Percentiles rank a stretch among this genome's conserved stretches.
Conservation (phyloP, 2,329 filamentous ascomycete species). For the Phialophora verrucosa region DNA sequence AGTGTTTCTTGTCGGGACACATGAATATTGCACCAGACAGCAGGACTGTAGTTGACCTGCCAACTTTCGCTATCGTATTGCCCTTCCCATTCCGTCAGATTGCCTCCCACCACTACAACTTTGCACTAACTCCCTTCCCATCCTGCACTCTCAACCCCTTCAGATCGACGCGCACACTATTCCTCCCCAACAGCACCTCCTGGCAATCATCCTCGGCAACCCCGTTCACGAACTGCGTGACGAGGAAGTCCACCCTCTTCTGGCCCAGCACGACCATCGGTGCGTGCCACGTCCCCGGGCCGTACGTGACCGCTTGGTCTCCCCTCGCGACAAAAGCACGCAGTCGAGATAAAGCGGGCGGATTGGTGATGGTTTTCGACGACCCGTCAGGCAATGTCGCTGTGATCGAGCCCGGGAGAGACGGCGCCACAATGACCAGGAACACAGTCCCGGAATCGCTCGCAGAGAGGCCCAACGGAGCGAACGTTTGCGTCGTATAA, state of each 20-base stretch:
- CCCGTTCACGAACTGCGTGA: conserved; percentile 87
- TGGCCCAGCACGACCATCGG: conserved; percentile 88
- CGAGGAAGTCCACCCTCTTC: conserved; percentile 78
- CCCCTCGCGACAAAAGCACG: conserved; percentile 79
- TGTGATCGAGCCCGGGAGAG: conserved; percentile 51
- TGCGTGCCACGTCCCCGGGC: conserved; percentile 90
- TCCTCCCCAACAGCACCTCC: conserved; percentile 38
- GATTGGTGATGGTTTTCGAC: conserved; percentile 49
- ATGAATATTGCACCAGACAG: conserved; percentile 1
- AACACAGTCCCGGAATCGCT: conserved; percentile 55
- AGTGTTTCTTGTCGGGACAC: not conserved
- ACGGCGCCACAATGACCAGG: conserved; percentile 88
- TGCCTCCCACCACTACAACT: conserved; percentile 8
- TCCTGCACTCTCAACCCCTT: conserved; percentile 10
- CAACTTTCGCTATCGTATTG: not conserved
- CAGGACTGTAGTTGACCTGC: not conserved
- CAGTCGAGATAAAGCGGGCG: conserved; percentile 74
- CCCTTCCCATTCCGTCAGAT: not conserved
- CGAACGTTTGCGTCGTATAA: conserved; percentile 91
- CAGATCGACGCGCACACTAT: conserved; percentile 23
- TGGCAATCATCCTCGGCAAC: conserved; percentile 86
- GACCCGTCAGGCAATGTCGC: conserved; percentile 42
- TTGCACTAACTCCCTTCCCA: conserved; percentile 3
- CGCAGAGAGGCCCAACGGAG: conserved; percentile 64
- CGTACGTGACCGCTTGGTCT: conserved; percentile 88